Evolutionary conservation across 371 early-diverging fungal genomes (phyloP), one percentile per base, ranked within the genome.

Genomic region (Choanephora cucurbitarum): DNA sequence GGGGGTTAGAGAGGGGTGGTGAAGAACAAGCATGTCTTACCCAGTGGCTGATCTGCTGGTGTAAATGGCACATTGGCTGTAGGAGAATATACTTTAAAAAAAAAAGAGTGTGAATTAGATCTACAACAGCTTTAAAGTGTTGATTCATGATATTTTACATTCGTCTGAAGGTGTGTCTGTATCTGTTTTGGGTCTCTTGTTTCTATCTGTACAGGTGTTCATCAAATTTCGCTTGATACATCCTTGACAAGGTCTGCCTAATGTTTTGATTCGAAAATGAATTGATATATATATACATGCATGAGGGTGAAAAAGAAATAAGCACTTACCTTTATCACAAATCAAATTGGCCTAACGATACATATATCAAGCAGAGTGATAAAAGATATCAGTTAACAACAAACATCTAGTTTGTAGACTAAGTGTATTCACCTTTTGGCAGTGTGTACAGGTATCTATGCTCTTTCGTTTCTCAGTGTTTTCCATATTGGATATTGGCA

Each of bases 241-340:
- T 5, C 93, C 85, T 47, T 80, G 80, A 68, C 96, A 95, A 24
- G 96, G 96, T 44, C 94, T 85, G 15, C 77, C 87, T 86, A 62
- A 24, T 3, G 63, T 53, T 52, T 45, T 48, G 49, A 44, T 39
- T 40, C 24, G 54, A 52, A 52, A 52, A 44, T 17, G 22, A 43
- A 40, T n/a, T 28, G 5, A 31, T 14, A 1, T n/a, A 19, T 15
- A 39, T 34, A 34, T 5, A 21, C 17, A 22, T 7, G 17, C 13
- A 19, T 33, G 11, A 45, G 2, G 19, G 2, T 37, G 2, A 23
- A 32, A 32, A 32, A 32, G 10, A 37, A 37, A 37, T 37, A 11
- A 37, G 23, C 32, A 5, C 13, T 65, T 74, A 83, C 86, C 65
- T 59, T 80, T 85, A 72, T 86, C 86, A 52, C 88, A 88, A 17